Conservation (phyloP, 441 rosid genomes). For the Pelargonium cotyledonis region DNA sequence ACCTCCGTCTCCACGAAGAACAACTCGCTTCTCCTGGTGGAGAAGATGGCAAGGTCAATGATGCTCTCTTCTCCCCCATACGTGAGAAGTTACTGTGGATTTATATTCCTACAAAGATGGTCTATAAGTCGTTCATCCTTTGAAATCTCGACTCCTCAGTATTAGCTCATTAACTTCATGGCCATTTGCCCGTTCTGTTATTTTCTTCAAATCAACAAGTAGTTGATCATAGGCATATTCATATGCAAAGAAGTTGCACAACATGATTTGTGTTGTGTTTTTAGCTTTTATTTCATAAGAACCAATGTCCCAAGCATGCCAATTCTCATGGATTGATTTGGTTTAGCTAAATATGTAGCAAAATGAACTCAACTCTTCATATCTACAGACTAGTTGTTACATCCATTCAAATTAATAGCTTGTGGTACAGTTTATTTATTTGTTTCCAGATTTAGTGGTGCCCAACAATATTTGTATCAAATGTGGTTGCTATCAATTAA, state of each 20-base stretch:
- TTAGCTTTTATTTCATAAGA: too few species aligned
- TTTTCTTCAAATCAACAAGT: neutral
- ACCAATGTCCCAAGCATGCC: too few species aligned
- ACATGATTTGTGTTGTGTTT: too few species aligned
- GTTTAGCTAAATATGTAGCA: too few species aligned
- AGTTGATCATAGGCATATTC: neutral
- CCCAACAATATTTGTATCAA: neutral
- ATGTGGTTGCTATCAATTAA: neutral
- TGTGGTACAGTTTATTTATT: neutral
- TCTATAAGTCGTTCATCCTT: too few species aligned
- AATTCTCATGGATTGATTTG: too few species aligned
- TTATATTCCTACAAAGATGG: too few species aligned
- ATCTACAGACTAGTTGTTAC: too few species aligned
- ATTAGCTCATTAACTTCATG: neutral
- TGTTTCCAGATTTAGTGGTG: neutral
- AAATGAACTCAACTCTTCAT: too few species aligned
- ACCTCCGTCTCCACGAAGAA: slow-evolving; percentile 54
- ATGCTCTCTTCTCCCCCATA: slow-evolving; percentile 4
- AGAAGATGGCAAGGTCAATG: slow-evolving; percentile 35
- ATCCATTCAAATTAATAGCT: neutral
- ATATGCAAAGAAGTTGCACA: neutral
- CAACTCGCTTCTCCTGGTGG: slow-evolving; percentile 35
- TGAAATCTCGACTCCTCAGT: neutral
- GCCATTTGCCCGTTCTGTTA: neutral
- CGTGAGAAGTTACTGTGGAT: too few species aligned